A percentile compares a stretch with the other conserved stretches of the same genome.
phyloP scores from a whole-genome alignment of 805 yeast species.

The Candida silvatica region DNA sequence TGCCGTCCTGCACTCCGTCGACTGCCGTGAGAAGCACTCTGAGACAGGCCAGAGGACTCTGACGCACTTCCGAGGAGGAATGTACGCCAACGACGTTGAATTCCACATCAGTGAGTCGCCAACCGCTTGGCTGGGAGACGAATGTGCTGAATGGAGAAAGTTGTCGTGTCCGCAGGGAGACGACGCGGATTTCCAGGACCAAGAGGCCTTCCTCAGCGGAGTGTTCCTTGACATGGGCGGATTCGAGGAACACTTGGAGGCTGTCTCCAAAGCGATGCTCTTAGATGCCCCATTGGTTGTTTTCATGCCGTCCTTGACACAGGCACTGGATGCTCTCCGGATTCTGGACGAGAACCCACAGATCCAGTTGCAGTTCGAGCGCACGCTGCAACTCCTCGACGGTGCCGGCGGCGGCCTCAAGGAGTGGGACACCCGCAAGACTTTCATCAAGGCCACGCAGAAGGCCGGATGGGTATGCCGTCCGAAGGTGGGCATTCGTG shows the following conservation, averaged over 20 bases:
- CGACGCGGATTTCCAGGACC: constrained; percentile 11
- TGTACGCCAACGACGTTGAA: constrained; percentile 35
- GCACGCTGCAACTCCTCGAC: constrained; percentile 33
- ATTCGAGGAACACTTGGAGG: constrained; percentile 26
- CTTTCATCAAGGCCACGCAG: constrained; percentile 31
- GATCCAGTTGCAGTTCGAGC: constrained; percentile 28
- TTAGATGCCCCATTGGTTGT: constrained; percentile 35
- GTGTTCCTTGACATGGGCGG: constrained; percentile 40
- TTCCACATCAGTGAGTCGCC: constrained; percentile 36
- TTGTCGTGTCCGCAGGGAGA: constrained; percentile 8
- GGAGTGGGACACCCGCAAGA: constrained; percentile 40
- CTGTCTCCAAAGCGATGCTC: constrained; percentile 26
- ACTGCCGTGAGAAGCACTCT: constrained; percentile 30
- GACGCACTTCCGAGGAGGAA: constrained; percentile 31
- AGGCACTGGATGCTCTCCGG: constrained; percentile 32
- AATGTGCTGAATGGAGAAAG: constrained; percentile 14
- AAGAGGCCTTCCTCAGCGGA: constrained; percentile 29
- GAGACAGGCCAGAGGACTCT: constrained; percentile 33
- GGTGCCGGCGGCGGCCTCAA: constrained; percentile 44
- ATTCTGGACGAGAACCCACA: constrained; percentile 20
- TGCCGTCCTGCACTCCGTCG: constrained; percentile 38
- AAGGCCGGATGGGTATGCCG: constrained; percentile 35
- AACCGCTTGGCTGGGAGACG: constrained; percentile 26
- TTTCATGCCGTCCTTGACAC: constrained; percentile 42
- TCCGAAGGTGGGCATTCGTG: constrained; percentile 39